Conservation (phyloP, 164 flowering plant species). For the Umbellularia californica region DNA sequence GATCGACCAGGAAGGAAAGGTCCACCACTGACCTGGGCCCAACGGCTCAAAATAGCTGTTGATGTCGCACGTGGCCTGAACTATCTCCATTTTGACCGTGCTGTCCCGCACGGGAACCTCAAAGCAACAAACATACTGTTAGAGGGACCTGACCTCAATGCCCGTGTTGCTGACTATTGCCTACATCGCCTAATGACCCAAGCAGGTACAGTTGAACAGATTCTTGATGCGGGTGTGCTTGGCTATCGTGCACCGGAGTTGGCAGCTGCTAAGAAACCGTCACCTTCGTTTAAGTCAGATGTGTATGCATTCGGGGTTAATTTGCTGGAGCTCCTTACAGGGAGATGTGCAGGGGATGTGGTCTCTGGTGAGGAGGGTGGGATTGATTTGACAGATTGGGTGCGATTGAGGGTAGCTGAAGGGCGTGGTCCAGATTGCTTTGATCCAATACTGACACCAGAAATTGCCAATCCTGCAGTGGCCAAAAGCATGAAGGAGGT, state of each 20-base stretch:
- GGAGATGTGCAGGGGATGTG: conserved; percentile 91
- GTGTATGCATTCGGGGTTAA: conserved; percentile 94
- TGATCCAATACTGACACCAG: conserved; percentile 45
- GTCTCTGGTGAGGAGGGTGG: conserved; percentile 74
- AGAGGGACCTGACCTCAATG: conserved; percentile 88
- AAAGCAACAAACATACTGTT: conserved; percentile 81
- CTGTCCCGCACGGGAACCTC: conserved; percentile 92
- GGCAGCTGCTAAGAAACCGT: conserved; percentile 75
- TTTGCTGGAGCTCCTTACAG: conserved; percentile 74
- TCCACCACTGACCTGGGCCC: conserved; percentile 63
- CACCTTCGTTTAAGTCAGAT: conserved; percentile 95
- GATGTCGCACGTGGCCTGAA: conserved; percentile 97
- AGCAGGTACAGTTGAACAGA: conserved; percentile 84
- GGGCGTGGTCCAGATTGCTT: conserved; percentile 75
- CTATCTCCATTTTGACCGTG: conserved; percentile 97
- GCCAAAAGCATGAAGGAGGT: conserved; percentile 83
- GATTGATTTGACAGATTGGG: conserved; percentile 85
- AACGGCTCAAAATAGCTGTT: conserved; percentile 87
- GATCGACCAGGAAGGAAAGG: conserved; percentile 92
- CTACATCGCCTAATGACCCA: conserved; percentile 98
- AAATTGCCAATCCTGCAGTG: conserved; percentile 44
- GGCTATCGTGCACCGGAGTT: conserved; percentile 96
- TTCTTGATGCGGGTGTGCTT: conserved; percentile 86
- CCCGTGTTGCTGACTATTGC: conserved; percentile 93
- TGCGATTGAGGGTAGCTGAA: conserved; percentile 66